Conservation (phyloP, 2,329 filamentous ascomycete species). For the Epichloe glyceriae region DNA sequence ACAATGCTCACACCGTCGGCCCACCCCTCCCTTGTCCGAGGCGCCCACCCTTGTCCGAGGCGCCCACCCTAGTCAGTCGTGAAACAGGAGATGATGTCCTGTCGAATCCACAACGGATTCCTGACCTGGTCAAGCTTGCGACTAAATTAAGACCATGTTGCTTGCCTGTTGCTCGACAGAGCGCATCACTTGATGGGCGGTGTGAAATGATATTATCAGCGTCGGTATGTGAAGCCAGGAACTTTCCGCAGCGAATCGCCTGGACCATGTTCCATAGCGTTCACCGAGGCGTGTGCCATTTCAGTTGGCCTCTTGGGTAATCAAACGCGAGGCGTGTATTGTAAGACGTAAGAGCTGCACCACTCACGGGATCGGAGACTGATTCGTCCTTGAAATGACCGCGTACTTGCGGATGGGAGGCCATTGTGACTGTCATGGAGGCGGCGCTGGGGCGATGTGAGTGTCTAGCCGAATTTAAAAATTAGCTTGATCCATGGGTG, state of each 20-base stretch:
- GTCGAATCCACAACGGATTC: slow-evolving; percentile 9
- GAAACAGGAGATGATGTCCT: slow-evolving; percentile 11
- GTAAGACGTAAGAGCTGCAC: slow-evolving; percentile 1
- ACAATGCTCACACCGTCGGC: background rate
- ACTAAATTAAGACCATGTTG: slow-evolving; percentile 1
- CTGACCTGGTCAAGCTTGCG: slow-evolving; percentile 11
- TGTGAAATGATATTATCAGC: background rate
- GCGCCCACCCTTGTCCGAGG: slow-evolving; percentile 7
- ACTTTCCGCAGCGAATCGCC: background rate
- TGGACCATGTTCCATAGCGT: background rate
- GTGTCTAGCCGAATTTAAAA: background rate
- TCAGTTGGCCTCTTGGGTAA: slow-evolving; percentile 1
- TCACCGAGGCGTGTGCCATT: slow-evolving; percentile 2
- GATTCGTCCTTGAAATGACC: slow-evolving; percentile 10
- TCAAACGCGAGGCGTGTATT: background rate
- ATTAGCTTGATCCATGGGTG: background rate
- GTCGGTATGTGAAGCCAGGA: background rate
- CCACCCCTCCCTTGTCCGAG: slow-evolving; percentile 6
- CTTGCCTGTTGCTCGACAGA: background rate
- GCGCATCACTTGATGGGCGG: slow-evolving; percentile 3
- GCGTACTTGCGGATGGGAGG: slow-evolving; percentile 11
- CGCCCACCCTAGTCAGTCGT: slow-evolving; percentile 10
- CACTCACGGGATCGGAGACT: slow-evolving; percentile 8
- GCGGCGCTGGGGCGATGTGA: background rate
- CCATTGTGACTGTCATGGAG: slow-evolving; percentile 10